These are phyloP conservation scores for Daldinia sp. DNA, from an alignment of 2,329 filamentous ascomycete species.

Conservation along the genomic window DNA sequence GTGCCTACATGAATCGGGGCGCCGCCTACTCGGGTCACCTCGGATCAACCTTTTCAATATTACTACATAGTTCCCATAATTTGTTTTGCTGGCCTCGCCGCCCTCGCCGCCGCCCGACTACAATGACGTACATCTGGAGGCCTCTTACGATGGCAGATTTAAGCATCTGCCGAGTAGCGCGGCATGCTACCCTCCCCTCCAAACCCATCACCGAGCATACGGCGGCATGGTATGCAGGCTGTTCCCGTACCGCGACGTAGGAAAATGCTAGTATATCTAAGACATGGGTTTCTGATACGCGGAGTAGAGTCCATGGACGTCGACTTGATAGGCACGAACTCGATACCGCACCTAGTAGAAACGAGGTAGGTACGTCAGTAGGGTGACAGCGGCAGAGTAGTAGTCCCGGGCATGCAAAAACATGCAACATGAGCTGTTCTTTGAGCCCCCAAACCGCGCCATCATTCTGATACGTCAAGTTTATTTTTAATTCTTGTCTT, in stretches of 20 bases:
- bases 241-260: slow-evolving; percentile 3
- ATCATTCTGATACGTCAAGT: slow-evolving; percentile 40
- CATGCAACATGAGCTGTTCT: slow-evolving; percentile 42
- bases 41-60: not conserved
- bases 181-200: slow-evolving; percentile 30
- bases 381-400: slow-evolving; percentile 40
- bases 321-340: slow-evolving; percentile 31
- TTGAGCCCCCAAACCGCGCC: slow-evolving; percentile 38
- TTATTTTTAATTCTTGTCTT: slow-evolving; percentile 5
- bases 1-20: not conserved
- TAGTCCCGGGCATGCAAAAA: slow-evolving; percentile 38
- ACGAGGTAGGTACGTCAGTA: slow-evolving; percentile 29
- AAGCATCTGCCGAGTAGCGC: slow-evolving; percentile 33
- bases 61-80: slow-evolving; percentile 4
- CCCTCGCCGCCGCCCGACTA: slow-evolving; percentile 22
- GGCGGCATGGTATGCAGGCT: slow-evolving; percentile 30
- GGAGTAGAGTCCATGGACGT: slow-evolving; percentile 21
- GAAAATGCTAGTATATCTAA: slow-evolving; percentile 20
- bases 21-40: slow-evolving; percentile 17
- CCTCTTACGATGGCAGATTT: slow-evolving; percentile 27
- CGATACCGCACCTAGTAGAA: slow-evolving; percentile 27
- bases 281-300: slow-evolving; percentile 26
- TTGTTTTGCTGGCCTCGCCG: slow-evolving; percentile 2
- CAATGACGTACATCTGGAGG: slow-evolving; percentile 33
- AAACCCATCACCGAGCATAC: slow-evolving; percentile 21